Base-by-base conservation (phyloP, 169 alveolate species). In the Eimeria sp. region DNA sequence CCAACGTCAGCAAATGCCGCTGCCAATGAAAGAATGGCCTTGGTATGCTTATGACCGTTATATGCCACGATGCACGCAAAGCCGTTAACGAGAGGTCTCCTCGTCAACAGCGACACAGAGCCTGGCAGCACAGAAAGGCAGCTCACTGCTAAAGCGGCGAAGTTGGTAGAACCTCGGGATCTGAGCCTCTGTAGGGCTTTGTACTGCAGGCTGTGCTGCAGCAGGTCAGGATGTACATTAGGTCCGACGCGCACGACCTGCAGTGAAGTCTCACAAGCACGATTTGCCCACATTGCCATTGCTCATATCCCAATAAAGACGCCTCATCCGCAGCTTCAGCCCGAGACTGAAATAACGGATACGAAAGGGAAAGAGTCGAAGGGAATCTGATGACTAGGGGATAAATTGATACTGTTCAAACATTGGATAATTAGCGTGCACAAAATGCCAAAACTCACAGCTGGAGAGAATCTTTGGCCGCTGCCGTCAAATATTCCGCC, bases 221-320 rank as follows among this genome's bases (percentile, higher is more conserved):
- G 95, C 67, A 98, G 96, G 95, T 98, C 99, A 51, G 99, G 98
- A 95, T 98, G 99, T 76, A 98, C 97, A 88, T 98, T 98, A 2
- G 99, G 99, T 18, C 99, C 99, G 47, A 98, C 98, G 83, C 99
- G 97, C 10, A 99, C 98, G 30, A 98, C 98, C 91, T 97, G 95
- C 88, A 78, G 6, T 20, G 47, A 78, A 47, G 67, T 5, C 45
- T 11, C 61, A 11, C 67, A 78, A 47, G 27, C 45, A 13, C 43
- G 20, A 18, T 76, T 11, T 16, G 27, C 51, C 34, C 18, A 73
- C 5, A 34, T 14, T 73, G 30, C 18, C 54, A 27, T 5, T 5
- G 18, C 5, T 16, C n/a, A 43, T 40, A 16, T 18, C 18, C 16
- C n/a, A 9, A 11, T 34, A 0, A 43, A 13, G 27, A 6, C 83